Percentiles rank a stretch among this genome's conserved stretches.
These are phyloP conservation scores for Boletus rex-veris DNA, from an alignment of 768 basidiomycete genomes.

Conservation along the genomic window DNA sequence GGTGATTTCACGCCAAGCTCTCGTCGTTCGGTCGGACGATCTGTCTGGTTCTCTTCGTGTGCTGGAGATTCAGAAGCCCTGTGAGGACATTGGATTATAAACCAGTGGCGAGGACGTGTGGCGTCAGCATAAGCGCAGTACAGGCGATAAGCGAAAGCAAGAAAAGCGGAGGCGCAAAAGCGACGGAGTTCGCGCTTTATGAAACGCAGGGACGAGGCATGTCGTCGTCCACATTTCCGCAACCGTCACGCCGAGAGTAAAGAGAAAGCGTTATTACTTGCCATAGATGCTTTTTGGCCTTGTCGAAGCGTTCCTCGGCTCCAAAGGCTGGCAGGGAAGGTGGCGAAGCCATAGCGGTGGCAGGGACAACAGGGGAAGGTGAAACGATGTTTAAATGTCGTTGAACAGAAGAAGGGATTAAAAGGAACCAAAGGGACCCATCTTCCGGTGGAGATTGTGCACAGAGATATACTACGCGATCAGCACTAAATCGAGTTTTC, in stretches of 20 bases:
- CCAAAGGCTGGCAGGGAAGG: constrained; percentile 15
- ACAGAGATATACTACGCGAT: constrained; percentile 41
- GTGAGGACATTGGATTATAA: constrained; percentile 17
- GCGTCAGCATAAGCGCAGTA: constrained; percentile 28
- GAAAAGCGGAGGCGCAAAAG: constrained; percentile 8
- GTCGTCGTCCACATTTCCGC: constrained; percentile 11
- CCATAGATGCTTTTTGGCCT: constrained; percentile 36
- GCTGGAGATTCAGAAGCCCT: constrained; percentile 32
- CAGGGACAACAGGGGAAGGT: constrained; percentile 21
- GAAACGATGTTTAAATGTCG: constrained; percentile 24
- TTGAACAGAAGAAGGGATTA: constrained; percentile 26
- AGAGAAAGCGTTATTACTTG: constrained; percentile 18
- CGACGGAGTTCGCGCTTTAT: constrained; percentile 14
- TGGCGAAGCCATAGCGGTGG: constrained; percentile 24
- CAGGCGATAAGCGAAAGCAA: constrained; percentile 22
- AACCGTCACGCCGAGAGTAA: constrained; percentile 4
- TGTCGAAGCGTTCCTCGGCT: constrained; percentile 33
- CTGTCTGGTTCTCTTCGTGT: constrained; percentile 19
- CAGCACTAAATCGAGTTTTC: constrained; percentile 37
- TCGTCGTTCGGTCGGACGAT: constrained; percentile 11
- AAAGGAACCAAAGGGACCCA: constrained; percentile 26
- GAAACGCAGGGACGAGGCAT: constrained; percentile 11
- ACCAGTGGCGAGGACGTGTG: constrained; percentile 25
- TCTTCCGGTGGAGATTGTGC: constrained; percentile 36
- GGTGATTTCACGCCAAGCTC: constrained; percentile 15